Conservation (phyloP, 352 stramenopile species). For the Blastocystis sp. region DNA sequence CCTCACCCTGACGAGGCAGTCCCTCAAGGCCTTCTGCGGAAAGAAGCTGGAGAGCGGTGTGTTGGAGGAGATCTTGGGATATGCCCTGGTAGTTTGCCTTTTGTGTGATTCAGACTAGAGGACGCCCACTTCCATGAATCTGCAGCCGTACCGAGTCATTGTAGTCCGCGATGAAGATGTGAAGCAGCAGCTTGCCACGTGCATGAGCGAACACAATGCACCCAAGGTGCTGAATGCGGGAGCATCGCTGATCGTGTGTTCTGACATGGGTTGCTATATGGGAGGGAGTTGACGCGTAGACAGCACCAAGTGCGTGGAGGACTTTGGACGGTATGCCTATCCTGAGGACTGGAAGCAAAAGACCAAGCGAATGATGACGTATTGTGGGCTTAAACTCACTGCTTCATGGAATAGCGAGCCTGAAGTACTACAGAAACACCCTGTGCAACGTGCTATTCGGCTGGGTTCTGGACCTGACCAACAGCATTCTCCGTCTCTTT, state of each 20-base stretch:
- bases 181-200: background rate
- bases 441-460: conserved; percentile 49
- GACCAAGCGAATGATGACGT: conserved; percentile 21
- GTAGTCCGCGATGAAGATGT: conserved; percentile 22
- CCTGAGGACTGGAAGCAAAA: conserved; percentile 37
- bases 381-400: background rate
- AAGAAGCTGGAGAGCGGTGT: conserved; percentile 1
- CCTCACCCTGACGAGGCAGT: background rate
- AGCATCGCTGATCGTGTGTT: conserved; percentile 63
- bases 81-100: conserved; percentile 1
- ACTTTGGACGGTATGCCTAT: conserved; percentile 38
- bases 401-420: background rate
- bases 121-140: conserved; percentile 56
- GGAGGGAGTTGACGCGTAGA: conserved; percentile 6
- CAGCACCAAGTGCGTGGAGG: conserved; percentile 13
- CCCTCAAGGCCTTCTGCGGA: background rate
- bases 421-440: conserved; percentile 33
- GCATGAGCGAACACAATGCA: conserved; percentile 46
- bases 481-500: conserved; percentile 25
- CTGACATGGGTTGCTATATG: conserved; percentile 5
- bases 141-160: conserved; percentile 55
- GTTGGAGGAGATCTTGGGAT: conserved; percentile 47
- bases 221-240: background rate
- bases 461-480: conserved; percentile 30
- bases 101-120: background rate